Base-by-base conservation (phyloP, 169 alveolate genomes). In the Cryptosporidium sp. region DNA sequence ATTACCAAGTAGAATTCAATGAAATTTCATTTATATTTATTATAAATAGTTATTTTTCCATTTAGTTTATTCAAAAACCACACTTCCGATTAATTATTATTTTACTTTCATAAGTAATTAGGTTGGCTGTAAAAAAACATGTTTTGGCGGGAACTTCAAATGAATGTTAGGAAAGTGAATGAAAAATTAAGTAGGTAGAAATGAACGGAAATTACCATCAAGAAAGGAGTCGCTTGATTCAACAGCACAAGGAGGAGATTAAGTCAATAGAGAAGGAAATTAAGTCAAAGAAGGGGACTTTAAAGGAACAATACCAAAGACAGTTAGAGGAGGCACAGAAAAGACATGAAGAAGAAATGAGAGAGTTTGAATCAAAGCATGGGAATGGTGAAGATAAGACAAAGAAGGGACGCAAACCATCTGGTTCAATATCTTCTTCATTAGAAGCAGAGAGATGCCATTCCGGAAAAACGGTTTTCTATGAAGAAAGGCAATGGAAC, bases 141-240 rank as follows among this genome's bases (percentile, higher is more conserved):
- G 71, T 35, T 65, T 65, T 65, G 48, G 71, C 71, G 71, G 71
- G 51, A 65, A 31, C 10, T 12, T 26, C 35, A 23, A 23, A 3
- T 3, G 31, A 31, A 33, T 35, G 29, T 26, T 18, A 33, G 31
- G 5, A 65, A 31, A 21, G 52, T 14, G 23, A 31, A 65, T n/a
- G 45, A n/a, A 31, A 21, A 65, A 29, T 10, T 12, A 29, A 31
- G 50, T 65, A 31, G 50, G n/a, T 35, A 48, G 51, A 12, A 10
- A 73, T 73, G 86, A 73, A 39, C 55, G 70, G 59, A 33, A 61
- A 45, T 58, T 80, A 80, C 31, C 89, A 80, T 29, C 89, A 80
- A 67, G 89, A 80, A 80, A 80, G 89, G 35, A 80, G 89, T 65
- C 73, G 89, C 23, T 45, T 80, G 55, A 80, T 80, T 48, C 89